Percentiles rank a stretch among this genome's conserved stretches.
Evolutionary conservation across 2,329 filamentous ascomycete species (phyloP).

Genomic region (Cercospora brassicicola): DNA sequence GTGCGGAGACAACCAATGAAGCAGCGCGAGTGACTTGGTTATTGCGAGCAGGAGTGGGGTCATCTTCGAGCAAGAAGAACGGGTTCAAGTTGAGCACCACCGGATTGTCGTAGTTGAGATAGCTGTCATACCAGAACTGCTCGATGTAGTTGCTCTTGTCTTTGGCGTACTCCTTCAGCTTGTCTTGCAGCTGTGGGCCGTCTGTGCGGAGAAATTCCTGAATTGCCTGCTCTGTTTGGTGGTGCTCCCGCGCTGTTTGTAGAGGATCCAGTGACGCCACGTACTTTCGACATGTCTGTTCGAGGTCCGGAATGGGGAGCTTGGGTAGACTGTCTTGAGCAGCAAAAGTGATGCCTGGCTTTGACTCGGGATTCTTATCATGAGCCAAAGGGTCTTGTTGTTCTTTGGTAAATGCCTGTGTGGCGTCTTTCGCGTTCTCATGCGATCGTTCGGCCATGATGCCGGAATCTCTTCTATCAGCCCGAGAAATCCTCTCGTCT

Average conservation of each 20-base stretch:
- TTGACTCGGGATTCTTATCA: slow-evolving; percentile 56
- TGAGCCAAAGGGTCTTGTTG: slow-evolving; percentile 51
- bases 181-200: slow-evolving; percentile 82
- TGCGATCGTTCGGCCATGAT: slow-evolving; percentile 47
- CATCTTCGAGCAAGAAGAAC: slow-evolving; percentile 95
- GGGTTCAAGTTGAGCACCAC: slow-evolving; percentile 97
- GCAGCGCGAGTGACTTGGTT: slow-evolving; percentile 95
- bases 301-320: slow-evolving; percentile 87
- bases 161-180: slow-evolving; percentile 83
- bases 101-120: slow-evolving; percentile 95
- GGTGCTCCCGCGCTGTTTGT: slow-evolving; percentile 76
- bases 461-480: slow-evolving; percentile 38
- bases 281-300: slow-evolving; percentile 75
- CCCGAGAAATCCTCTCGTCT: slow-evolving; percentile 27
- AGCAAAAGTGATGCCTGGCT: slow-evolving; percentile 81
- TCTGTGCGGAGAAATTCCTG: slow-evolving; percentile 79
- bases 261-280: slow-evolving; percentile 76
- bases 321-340: slow-evolving; percentile 86
- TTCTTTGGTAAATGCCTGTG: slow-evolving; percentile 50
- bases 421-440: slow-evolving; percentile 56
- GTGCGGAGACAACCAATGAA: slow-evolving; percentile 82
- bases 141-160: slow-evolving; percentile 96
- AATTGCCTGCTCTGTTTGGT: slow-evolving; percentile 76
- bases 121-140: slow-evolving; percentile 99
- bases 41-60: slow-evolving; percentile 92